Base-by-base conservation (phyloP, 441 rosid genomes). In the Melastoma candidum region DNA sequence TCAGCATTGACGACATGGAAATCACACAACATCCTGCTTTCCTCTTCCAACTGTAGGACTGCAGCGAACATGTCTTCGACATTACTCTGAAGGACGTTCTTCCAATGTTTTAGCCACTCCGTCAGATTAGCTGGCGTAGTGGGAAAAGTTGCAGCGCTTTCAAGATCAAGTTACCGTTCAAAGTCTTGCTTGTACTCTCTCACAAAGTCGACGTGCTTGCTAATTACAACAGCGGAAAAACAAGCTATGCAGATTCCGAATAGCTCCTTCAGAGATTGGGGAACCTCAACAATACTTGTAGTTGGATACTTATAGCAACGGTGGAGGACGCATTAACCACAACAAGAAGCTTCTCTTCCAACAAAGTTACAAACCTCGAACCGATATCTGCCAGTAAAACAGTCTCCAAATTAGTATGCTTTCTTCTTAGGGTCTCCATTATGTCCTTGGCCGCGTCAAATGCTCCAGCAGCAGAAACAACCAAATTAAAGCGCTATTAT, bases 221-320 rank as follows among this genome's bases (percentile, higher is more conserved):
- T 85, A 51, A 94, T 83, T 56, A 95, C 99, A 81, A 90, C 96
- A 48, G 96, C 95, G 22, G 96, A 90, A 66, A 94, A 94, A 80
- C 95, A 94, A 70, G 97, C 97, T 76, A 87, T 73, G 76, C 97
- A 94, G 57, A 94, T 97, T 53, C 95, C 97, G 39, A 96, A 85
- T 58, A 94, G 96, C 78, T 87, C 99, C 77, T 94, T 94, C 56
- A 94, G 97, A 60, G 99, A 85, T 57, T 80, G 94, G 26, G 99
- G 99, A 70, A 94, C 99, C 71, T 94, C 99, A 2, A 88, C 92
- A 17, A 92, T 90, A 36, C 96, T 90, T 52, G 95, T 95, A 56
- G 96, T 87, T 27, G 97, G 99, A 59, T 89, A 94, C 78, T 94
- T 94, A 80, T 94, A 94, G 68, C 97, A 94, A 49, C 97, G 99